phyloP scores from a whole-genome alignment of 2,329 filamentous ascomycete genomes.

The Meredithiella fracta region DNA sequence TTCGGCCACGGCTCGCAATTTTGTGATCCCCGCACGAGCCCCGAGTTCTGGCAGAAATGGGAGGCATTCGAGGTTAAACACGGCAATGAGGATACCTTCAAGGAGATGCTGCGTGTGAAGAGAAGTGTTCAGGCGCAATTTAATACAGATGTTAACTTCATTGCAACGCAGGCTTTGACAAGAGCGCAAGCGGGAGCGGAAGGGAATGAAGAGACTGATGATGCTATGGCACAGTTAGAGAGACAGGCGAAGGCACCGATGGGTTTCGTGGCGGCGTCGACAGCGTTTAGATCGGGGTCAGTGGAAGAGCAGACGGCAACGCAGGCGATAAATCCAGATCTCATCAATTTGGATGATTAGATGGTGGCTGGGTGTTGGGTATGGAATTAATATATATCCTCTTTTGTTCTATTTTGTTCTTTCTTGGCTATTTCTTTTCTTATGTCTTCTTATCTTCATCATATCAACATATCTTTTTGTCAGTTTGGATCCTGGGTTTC shows the following conservation, averaged over 20 bases:
- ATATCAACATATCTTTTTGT: not conserved
- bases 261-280: constrained; percentile 67
- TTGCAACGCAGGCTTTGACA: constrained; percentile 85
- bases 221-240: constrained; percentile 77
- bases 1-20: constrained; percentile 96
- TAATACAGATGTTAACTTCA: constrained; percentile 97
- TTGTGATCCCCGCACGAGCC: constrained; percentile 81
- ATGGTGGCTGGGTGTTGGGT: not conserved
- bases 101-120: constrained; percentile 97
- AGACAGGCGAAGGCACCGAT: constrained; percentile 73
- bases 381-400: constrained; percentile 4
- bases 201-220: constrained; percentile 22
- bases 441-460: not conserved
- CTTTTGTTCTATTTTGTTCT: constrained; percentile 12
- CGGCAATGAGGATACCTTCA: constrained; percentile 97
- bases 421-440: constrained; percentile 12
- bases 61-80: constrained; percentile 94
- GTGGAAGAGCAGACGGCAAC: constrained; percentile 32
- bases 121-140: constrained; percentile 93
- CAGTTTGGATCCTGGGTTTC: not conserved
- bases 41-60: constrained; percentile 91
- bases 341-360: constrained; percentile 59
- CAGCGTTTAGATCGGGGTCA: constrained; percentile 42
- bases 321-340: constrained; percentile 59
- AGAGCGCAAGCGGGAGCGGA: constrained; percentile 49